These are phyloP conservation scores for Cerrena zonata DNA, from an alignment of 1,284 basidiomycete genomes.

Conservation along the genomic window DNA sequence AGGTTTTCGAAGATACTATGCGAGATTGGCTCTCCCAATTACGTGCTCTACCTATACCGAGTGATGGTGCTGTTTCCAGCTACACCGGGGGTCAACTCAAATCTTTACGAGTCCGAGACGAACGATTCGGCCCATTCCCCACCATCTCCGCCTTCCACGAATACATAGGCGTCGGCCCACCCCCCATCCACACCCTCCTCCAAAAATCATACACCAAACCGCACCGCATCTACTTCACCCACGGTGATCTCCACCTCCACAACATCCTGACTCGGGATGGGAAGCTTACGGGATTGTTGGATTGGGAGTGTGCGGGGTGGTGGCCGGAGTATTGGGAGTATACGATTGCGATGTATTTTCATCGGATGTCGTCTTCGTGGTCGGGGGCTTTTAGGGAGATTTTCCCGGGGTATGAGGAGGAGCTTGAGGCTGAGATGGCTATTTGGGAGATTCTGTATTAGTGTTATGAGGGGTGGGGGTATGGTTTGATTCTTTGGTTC, in stretches of 20 bases:
- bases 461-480: too few species aligned
- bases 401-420: background rate
- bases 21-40: slow-evolving; percentile 7
- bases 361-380: background rate
- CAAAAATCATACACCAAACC: background rate
- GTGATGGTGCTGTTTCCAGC: slow-evolving; percentile 6
- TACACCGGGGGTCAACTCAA: slow-evolving; percentile 7
- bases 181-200: background rate
- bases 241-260: slow-evolving; percentile 7
- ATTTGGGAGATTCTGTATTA: background rate
- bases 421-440: background rate
- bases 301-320: slow-evolving; percentile 14
- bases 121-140: slow-evolving; percentile 6
- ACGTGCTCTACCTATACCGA: slow-evolving; percentile 10
- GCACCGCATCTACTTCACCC: slow-evolving; percentile 7
- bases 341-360: slow-evolving; percentile 7
- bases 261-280: slow-evolving; percentile 9
- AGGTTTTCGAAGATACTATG: slow-evolving; percentile 2
- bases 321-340: slow-evolving; percentile 10
- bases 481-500: too few species aligned
- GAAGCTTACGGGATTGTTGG: slow-evolving; percentile 8
- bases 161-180: background rate
- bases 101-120: slow-evolving; percentile 3
- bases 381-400: background rate
- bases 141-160: slow-evolving; percentile 1